Base-by-base conservation (phyloP, 345 rosid genomes). In the Eucalyptus melliodora region DNA sequence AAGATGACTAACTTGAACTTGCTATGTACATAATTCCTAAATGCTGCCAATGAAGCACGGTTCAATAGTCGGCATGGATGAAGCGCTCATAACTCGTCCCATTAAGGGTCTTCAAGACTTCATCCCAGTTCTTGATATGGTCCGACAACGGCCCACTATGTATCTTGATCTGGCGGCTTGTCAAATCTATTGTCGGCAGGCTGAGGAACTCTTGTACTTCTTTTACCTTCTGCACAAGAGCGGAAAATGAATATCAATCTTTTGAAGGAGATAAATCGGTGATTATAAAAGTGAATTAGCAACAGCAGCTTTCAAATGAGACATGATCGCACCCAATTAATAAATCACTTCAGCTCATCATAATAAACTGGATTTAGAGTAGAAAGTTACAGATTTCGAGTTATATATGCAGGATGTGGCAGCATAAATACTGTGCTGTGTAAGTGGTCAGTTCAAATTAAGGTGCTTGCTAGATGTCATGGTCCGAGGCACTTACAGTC, bases 111-210 rank as follows among this genome's bases (percentile, higher is more conserved):
- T 90, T 93, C 91, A 91, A 91, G 50, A 98, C 93, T 87, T 97
- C 99, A 90, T 95, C 97, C 98, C 98, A 98, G 86, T 98, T 98
- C 92, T 91, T 90, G 69, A 98, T 90, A 55, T 93, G 97, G 56
- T 93, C 96, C 1, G 97, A 93, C 69, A 97, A 90, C 11, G 91
- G 91, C 86, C 99, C 99, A 88, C 93, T 93, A 91, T 97, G 99
- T 92, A 98, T 98, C 56, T 98, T 98, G 86, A 98, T 96, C 86
- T 98, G 99, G n/a, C 94, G 96, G 89, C 99, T 98, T 17, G 90
- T 93, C 88, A 98, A 90, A 65, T 94, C 90, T 93, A 92, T 94
- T 80, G 34, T 67, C 1, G 98, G 98, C 50, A 98, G 93, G 92
- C 94, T 92, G 50, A 98, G 92, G 89, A 97, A 98, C 89, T 93